phyloP scores from a whole-genome alignment of 2,329 filamentous ascomycete species.

The Colletotrichum zoysiae region DNA sequence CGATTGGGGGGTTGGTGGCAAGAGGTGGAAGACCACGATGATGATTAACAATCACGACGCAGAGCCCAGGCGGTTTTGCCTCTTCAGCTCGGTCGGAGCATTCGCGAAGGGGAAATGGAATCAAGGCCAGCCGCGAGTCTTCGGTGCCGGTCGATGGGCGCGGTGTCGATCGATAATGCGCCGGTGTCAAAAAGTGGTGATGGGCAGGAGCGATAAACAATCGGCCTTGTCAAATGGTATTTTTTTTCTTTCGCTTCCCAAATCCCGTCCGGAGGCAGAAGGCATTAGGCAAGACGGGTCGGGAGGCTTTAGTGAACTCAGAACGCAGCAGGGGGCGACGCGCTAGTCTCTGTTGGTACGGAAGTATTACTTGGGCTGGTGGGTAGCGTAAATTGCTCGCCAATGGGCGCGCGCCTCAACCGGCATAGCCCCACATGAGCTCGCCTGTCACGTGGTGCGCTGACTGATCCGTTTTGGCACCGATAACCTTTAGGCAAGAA shows the following conservation, averaged over 20 bases:
- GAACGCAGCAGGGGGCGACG: conserved; percentile 4
- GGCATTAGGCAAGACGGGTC: conserved; percentile 2
- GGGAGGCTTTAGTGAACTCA: conserved; percentile 19
- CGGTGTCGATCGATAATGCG: neutral
- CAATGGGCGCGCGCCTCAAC: neutral
- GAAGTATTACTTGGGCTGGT: neutral
- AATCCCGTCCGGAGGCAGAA: conserved; percentile 10
- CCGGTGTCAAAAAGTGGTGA: neutral
- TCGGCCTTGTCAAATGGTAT: conserved; percentile 16
- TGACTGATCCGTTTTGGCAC: neutral
- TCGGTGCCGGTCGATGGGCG: neutral
- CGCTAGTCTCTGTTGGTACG: conserved; percentile 6
- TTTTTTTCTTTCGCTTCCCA: conserved; percentile 12
- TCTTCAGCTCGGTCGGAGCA: conserved; percentile 31
- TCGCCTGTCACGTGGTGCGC: neutral
- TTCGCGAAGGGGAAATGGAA: conserved; percentile 12
- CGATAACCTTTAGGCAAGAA: neutral
- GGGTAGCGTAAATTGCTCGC: neutral
- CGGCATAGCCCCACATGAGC: conserved; percentile 5
- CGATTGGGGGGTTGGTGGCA: conserved; percentile 20
- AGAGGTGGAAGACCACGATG: conserved; percentile 24
- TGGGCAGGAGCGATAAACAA: neutral
- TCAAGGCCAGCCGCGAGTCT: conserved; percentile 5
- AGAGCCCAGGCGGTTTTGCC: conserved; percentile 37
- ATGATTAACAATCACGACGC: conserved; percentile 39